Conservation (phyloP, 345 rosid genomes). For the Eucalyptus sp. region DNA sequence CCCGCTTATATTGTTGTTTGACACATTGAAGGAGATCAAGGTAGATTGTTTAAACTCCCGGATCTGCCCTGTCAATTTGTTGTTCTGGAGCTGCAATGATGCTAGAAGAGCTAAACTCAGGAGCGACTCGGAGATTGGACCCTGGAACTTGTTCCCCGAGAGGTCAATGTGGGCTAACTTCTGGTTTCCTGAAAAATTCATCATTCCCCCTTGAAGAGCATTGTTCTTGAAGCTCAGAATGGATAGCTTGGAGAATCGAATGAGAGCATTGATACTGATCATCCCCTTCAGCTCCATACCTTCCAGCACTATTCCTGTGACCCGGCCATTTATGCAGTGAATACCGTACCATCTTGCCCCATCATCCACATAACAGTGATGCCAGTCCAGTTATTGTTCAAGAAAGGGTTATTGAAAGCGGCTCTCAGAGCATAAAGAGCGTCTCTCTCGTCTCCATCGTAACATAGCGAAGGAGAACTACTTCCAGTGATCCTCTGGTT, state of each 20-base stretch:
- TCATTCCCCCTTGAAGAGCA: constrained; percentile 15
- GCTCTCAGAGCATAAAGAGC: constrained; percentile 26
- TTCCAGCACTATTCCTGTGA: constrained; percentile 13
- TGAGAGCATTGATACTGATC: not conserved
- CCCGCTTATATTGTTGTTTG: constrained; percentile 28
- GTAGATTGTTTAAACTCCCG: constrained; percentile 14
- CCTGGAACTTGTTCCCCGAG: constrained; percentile 17
- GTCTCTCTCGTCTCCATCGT: constrained; percentile 8
- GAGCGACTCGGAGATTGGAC: constrained; percentile 11
- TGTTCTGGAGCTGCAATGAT: constrained; percentile 35
- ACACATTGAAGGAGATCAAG: constrained; percentile 19
- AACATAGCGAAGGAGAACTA: not conserved
- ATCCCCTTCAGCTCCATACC: constrained; percentile 6
- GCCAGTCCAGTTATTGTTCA: constrained; percentile 35
- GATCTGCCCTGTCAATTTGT: constrained; percentile 21
- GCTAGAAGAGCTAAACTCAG: constrained; percentile 1
- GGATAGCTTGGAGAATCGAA: constrained; percentile 9
- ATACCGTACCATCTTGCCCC: constrained; percentile 23
- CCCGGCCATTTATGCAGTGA: constrained; percentile 8
- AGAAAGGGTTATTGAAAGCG: constrained; percentile 13
- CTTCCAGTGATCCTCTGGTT: not conserved
- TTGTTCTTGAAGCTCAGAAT: constrained; percentile 26
- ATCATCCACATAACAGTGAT: constrained; percentile 7
- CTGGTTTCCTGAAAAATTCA: constrained; percentile 24
- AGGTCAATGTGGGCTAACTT: constrained; percentile 19